phyloP scores from a whole-genome alignment of 1,284 basidiomycete species.

The Rugosomyces carneus region DNA sequence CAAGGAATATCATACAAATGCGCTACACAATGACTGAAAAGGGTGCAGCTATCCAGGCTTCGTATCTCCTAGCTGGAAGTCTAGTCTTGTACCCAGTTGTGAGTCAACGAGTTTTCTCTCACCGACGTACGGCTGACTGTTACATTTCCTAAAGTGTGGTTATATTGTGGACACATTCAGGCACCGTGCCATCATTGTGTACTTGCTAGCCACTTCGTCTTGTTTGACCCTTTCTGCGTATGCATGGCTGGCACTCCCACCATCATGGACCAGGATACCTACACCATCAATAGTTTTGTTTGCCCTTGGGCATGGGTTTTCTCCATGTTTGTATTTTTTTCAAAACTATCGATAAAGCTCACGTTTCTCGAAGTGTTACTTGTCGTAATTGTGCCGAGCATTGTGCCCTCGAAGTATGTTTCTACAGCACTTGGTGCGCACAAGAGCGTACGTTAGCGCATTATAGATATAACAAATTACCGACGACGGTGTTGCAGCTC shows the following conservation, averaged over 20 bases:
- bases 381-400: conserved; percentile 68
- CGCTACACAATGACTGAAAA: conserved; percentile 59
- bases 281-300: conserved; percentile 60
- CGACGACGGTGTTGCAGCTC: conserved; percentile 34
- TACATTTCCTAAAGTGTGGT: conserved; percentile 41
- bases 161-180: conserved; percentile 55
- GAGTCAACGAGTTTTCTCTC: conserved; percentile 8
- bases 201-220: conserved; percentile 56
- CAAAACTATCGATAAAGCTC: conserved; percentile 1
- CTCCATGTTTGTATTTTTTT: conserved; percentile 45
- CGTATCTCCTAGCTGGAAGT: conserved; percentile 69
- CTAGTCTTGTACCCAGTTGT: conserved; percentile 72
- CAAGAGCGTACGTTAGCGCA: conserved; percentile 61
- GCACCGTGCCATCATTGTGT: conserved; percentile 48
- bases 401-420: conserved; percentile 67
- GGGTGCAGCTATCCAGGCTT: conserved; percentile 58
- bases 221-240: conserved; percentile 60
- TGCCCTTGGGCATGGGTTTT: conserved; percentile 66
- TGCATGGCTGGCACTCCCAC: conserved; percentile 60
- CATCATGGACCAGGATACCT: conserved; percentile 48
- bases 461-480: not conserved
- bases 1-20: conserved; percentile 68
- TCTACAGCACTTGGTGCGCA: conserved; percentile 76
- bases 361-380: conserved; percentile 46
- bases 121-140: not conserved